Evolutionary conservation across 2,329 filamentous ascomycete species (phyloP), one percentile per base, ranked within the genome.

Genomic region (Pyrenochaeta sp.): DNA sequence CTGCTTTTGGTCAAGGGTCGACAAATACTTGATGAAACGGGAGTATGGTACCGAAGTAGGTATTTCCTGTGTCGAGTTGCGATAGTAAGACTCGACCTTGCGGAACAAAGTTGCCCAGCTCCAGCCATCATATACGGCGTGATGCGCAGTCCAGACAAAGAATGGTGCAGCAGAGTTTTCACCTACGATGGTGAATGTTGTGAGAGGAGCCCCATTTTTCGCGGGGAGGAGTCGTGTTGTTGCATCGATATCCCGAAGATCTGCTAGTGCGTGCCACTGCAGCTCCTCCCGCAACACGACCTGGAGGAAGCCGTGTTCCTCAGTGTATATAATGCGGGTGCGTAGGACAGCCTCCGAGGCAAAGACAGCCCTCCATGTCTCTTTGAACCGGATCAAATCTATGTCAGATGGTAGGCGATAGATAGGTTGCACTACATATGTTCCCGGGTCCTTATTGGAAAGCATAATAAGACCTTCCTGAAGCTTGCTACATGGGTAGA

Each of bases 351-450:
- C 77, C 43, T 81, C 73, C 28, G 78, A 72, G 3, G 75, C 67
- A 15, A 82, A 77, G 19, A 80, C 77, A 5, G 70, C 69, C 50
- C 82, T 75, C 82, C 82, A 85, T 1, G 82, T 78, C 10, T 72
- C 56, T 56, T 80, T 79, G 69, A 84, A 83, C 4, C 65, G 65
- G 5, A 59, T 32, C 6, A 74, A 39, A 47, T 76, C 64, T 9
- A 68, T 66, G n/a, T 69, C 57, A 2, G 61, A n/a, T 15, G 73
- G 73, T 10, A 76, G 53, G 19, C 74, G 73, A 63, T 81, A 82
- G 0, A 80, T 73, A 8, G 79, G 80, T 32, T 75, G 67, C 3
- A 72, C 72, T 1, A 75, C 73, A 53, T 75, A 75, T 5, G 71
- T 67, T 9, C 73, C 73, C 0, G 71, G 72, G 30, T 75, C 69